Base-by-base conservation (phyloP, 2,329 filamentous ascomycete genomes). In the Huntiella abstrusa region DNA sequence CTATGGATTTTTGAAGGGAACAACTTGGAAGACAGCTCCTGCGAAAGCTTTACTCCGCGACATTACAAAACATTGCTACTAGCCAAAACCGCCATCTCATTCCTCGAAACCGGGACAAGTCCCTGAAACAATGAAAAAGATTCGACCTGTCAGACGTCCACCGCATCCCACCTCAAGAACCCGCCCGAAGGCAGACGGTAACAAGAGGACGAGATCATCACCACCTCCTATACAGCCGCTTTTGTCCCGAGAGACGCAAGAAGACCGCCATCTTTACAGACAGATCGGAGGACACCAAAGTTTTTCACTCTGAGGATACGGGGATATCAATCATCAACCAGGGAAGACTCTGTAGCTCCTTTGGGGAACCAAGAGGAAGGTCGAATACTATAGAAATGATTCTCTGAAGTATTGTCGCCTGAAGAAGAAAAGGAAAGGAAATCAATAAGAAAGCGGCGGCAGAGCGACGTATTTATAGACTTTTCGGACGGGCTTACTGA, bases 341-440 rank as follows among this genome's bases (percentile, higher is more conserved):
- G 83, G 82, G 78, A 88, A 75, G 77, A 77, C 75, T 85, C 80
- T 88, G 81, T 85, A 75, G 83, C 86, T 93, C 72, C 71, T 81
- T 74, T 86, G 73, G 76, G 77, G 75, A 88, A 80, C 77, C 84
- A 80, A 91, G 83, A 84, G 77, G 73, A 71, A 49, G 73, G 81
- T 86, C 77, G 77, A 83, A 73, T 79, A 87, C 85, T 94, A 86
- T 87, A 93, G 82, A 93, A 92, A 83, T 84, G 83, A 88, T 88
- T 87, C 83, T 85, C 65, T 47, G 48, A 50, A 50, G 48, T 50
- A 50, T 50, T 50, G 48, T 50, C 48, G 45, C 48, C 48, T 47
- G 41, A 45, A 50, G 48, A 50, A 50, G 48, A 50, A 50, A 50
- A 42, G 41, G 37, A 43, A 33, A 41, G 43, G 41, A 47, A 44